Conservation (phyloP, 305 asterid species). For the Fraxinus sp. region DNA sequence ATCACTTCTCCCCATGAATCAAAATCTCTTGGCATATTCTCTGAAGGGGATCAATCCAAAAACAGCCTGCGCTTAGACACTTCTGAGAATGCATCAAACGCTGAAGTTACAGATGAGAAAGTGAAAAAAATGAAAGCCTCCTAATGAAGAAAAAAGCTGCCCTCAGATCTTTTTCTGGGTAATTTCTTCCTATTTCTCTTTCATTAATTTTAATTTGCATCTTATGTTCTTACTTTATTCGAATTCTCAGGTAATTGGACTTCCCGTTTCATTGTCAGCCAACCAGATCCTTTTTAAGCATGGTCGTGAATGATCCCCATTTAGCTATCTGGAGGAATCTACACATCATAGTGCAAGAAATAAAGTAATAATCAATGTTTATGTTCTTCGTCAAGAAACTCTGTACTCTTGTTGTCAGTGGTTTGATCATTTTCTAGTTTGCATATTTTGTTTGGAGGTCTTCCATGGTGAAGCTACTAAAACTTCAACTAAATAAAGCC, state of each 20-base stretch:
- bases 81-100: conserved; percentile 38
- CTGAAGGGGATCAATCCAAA: conserved; percentile 34
- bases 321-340: background rate
- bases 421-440: conserved; percentile 9
- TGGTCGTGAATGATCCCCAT: conserved; percentile 19
- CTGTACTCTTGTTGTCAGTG: background rate
- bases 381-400: conserved; percentile 8
- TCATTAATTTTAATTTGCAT: conserved; percentile 9
- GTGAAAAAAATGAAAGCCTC: conserved; percentile 36
- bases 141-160: conserved; percentile 25
- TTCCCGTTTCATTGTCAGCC: conserved; percentile 47
- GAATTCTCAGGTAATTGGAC: conserved; percentile 33
- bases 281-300: conserved; percentile 27
- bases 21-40: conserved; percentile 34
- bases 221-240: conserved; percentile 6
- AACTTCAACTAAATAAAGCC: conserved; percentile 20
- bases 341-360: background rate
- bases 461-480: conserved; percentile 29
- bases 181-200: conserved; percentile 38
- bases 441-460: conserved; percentile 10
- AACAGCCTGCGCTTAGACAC: conserved; percentile 31
- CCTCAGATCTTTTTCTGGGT: conserved; percentile 33
- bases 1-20: conserved; percentile 44
- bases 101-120: conserved; percentile 35
- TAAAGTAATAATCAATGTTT: background rate